These are phyloP conservation scores for Collybia sp. DNA, from an alignment of 768 basidiomycete genomes.

Conservation along the genomic window DNA sequence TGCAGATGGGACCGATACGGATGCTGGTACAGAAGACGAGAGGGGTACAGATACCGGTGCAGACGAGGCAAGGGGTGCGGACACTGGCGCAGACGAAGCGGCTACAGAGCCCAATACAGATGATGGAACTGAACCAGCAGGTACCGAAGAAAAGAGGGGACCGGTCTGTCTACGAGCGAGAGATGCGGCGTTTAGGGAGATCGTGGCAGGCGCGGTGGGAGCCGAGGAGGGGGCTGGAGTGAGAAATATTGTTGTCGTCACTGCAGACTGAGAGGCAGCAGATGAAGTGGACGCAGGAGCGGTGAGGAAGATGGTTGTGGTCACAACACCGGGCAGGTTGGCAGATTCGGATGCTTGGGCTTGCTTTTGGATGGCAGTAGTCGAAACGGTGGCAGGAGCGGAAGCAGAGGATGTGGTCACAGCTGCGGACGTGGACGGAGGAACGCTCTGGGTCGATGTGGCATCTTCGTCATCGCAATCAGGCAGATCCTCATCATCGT, in stretches of 20 bases:
- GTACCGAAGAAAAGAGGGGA: not conserved
- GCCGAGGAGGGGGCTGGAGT: too few species aligned
- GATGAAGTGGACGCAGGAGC: not conserved
- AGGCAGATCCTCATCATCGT: not conserved
- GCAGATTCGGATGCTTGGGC: not conserved
- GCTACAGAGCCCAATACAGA: too few species aligned
- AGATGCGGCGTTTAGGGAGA: too few species aligned
- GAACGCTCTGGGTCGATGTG: conserved; percentile 4
- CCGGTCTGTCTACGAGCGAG: too few species aligned
- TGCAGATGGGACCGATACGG: not conserved
- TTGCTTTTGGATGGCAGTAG: too few species aligned
- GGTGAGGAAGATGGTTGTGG: not conserved
- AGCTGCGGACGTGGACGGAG: not conserved
- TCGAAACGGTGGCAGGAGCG: not conserved
- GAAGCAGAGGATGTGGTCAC: not conserved
- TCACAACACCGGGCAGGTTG: not conserved
- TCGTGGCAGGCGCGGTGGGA: too few species aligned
- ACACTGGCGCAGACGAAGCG: too few species aligned
- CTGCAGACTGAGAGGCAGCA: not conserved
- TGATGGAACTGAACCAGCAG: not conserved
- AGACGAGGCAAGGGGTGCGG: too few species aligned
- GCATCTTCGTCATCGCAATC: not conserved
- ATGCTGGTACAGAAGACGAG: not conserved
- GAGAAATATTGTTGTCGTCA: not conserved
- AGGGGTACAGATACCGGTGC: too few species aligned